Evolutionary conservation across 371 early-diverging fungal genomes (phyloP).

Genomic region (Haplosporangium sp.): DNA sequence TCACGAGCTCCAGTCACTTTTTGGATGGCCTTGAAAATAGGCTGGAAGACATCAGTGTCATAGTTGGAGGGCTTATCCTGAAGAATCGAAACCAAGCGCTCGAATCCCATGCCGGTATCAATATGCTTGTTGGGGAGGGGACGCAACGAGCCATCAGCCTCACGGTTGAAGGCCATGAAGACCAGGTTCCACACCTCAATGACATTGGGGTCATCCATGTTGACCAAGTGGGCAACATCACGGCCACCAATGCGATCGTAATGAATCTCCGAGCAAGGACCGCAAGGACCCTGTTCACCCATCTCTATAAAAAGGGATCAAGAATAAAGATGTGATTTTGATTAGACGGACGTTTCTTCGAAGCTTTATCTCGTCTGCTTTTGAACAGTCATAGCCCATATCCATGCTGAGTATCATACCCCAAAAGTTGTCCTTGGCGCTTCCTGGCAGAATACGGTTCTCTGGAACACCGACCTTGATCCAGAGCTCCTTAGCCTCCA

Average conservation of each 20-base stretch:
- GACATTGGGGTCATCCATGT: constrained; percentile 99
- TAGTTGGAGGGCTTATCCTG: constrained; percentile 99
- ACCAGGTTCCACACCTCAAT: constrained; percentile 99
- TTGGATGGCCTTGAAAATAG: constrained; percentile 88
- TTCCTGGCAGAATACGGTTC: constrained; percentile 90
- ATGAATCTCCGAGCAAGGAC: constrained; percentile 99
- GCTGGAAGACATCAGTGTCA: constrained; percentile 95
- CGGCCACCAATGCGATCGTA: constrained; percentile 98
- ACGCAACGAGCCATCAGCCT: constrained; percentile 90
- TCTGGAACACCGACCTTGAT: constrained; percentile 89
- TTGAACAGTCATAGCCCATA: too few species aligned
- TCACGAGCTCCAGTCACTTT: constrained; percentile 86
- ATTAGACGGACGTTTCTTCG: neutral
- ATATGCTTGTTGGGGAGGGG: constrained; percentile 97
- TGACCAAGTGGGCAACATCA: constrained; percentile 95
- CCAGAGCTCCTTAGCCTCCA: constrained; percentile 96
- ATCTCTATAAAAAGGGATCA: constrained; percentile 74
- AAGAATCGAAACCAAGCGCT: constrained; percentile 97
- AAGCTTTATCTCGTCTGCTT: neutral
- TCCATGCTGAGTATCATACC: constrained; percentile 60
- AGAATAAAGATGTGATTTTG: neutral
- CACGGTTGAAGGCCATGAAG: constrained; percentile 99
- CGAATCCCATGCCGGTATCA: constrained; percentile 99
- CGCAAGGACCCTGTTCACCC: constrained; percentile 99
- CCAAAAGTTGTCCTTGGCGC: constrained; percentile 99